phyloP scores from a whole-genome alignment of 768 basidiomycete species.

The Collybia sordida region DNA sequence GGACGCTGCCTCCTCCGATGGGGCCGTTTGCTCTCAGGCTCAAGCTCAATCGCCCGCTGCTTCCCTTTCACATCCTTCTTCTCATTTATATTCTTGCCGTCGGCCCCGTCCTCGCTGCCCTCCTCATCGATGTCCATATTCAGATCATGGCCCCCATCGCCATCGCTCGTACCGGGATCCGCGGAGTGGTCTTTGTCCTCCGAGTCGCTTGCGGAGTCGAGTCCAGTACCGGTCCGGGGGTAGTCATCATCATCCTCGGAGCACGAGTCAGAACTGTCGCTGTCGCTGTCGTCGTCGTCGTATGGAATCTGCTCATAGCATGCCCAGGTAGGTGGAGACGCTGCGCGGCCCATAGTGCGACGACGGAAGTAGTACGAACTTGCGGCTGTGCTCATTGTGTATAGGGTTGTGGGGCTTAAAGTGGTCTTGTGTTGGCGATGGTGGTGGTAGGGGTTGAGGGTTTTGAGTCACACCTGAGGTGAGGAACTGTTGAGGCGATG shows the following conservation, averaged over 20 bases:
- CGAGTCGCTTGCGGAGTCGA: constrained; percentile 23
- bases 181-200: constrained; percentile 33
- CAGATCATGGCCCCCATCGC: constrained; percentile 40
- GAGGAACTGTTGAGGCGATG: constrained; percentile 14
- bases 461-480: constrained; percentile 4
- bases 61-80: constrained; percentile 76
- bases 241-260: constrained; percentile 79
- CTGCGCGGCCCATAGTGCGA: constrained; percentile 75
- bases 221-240: constrained; percentile 18
- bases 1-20: constrained; percentile 55
- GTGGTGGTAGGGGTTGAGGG: constrained; percentile 3
- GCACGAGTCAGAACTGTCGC: constrained; percentile 61
- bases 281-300: constrained; percentile 62
- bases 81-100: constrained; percentile 36
- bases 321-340: constrained; percentile 85
- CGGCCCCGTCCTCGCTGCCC: constrained; percentile 29
- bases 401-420: neutral
- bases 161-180: constrained; percentile 19
- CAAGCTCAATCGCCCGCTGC: constrained; percentile 73
- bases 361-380: constrained; percentile 59
- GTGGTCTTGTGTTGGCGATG: neutral
- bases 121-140: constrained; percentile 56
- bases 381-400: constrained; percentile 37
- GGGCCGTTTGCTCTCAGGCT: constrained; percentile 50
- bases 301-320: constrained; percentile 89